Evolutionary conservation across 768 basidiomycete genomes (phyloP), one percentile per base, ranked within the genome.

Genomic region (Lentinula edodes): DNA sequence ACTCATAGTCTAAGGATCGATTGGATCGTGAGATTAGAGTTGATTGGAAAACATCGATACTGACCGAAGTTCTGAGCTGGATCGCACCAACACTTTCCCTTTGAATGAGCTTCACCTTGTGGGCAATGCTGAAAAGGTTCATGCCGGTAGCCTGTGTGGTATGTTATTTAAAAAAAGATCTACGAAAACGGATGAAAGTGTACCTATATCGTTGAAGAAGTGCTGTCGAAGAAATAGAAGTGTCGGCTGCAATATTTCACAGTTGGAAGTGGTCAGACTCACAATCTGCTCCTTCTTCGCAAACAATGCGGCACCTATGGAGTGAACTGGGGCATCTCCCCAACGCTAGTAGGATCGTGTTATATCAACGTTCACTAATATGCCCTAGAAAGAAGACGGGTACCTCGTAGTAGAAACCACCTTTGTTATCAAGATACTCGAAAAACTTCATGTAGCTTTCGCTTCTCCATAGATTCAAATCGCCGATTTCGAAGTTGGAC

Each of bases 111-210:
- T n/a, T 78, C 82, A n/a, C 86, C 88, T 73, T 87, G 84, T 0
- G 89, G 89, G 71, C 95, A 94, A 72, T 94, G 93, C 72, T 94
- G 91, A 84, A 98, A 98, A 10, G 94, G 93, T 66, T 93, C 88
- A 67, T 98, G 95, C 38, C 87, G 82, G 71, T 97, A 98, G 3
- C 88, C 68, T 68, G 32, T 60, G 53, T 36, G 41, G 48, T 52
- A 23, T 46, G 36, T n/a, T n/a, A n/a, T n/a, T n/a, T n/a, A n/a
- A n/a, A n/a, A n/a, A 43, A 42, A 36, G 16, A 15, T 41, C 18
- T 32, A 15, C 15, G 56, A 34, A 16, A 23, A 41, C 7, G 52
- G 20, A 9, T 34, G 45, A 9, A 16, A 20, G 3, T 15, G 12
- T 55, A 69, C 86, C 95, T 55, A 98, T 92, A 69, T 98, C 94